Conservation (phyloP, 176 grass and related monocot genomes). For the Oryza meridionalis region DNA sequence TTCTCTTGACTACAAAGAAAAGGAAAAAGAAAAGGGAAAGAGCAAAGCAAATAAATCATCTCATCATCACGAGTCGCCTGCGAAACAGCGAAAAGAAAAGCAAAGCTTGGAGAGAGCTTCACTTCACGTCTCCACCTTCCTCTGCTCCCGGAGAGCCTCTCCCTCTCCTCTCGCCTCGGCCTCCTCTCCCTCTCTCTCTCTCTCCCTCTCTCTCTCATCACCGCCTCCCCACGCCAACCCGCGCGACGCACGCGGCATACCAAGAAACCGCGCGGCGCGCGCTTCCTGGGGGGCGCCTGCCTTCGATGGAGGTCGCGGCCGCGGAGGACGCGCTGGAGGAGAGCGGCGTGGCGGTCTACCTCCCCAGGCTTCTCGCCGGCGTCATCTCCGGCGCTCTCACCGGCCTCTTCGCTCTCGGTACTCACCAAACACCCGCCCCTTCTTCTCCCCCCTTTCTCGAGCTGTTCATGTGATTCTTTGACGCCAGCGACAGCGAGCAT, state of each 20-base stretch:
- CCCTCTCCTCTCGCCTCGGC: neutral
- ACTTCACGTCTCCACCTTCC: neutral
- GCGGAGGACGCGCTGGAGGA: conserved; percentile 42
- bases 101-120: neutral
- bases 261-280: neutral
- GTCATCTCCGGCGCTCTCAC: conserved; percentile 69
- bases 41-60: neutral
- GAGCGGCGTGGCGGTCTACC: conserved; percentile 39
- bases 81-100: neutral
- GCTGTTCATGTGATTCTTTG: neutral
- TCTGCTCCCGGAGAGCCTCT: conserved; percentile 9
- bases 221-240: conserved; percentile 21
- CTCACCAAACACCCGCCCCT: neutral
- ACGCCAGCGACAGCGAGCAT: neutral
- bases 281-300: neutral
- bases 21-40: neutral
- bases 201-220: neutral
- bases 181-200: neutral
- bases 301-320: conserved; percentile 50
- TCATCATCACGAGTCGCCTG: neutral
- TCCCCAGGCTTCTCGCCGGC: conserved; percentile 64
- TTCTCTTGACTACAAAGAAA: neutral
- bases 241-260: conserved; percentile 9
- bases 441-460: neutral
- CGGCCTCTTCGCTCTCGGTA: conserved; percentile 71